These are phyloP conservation scores for Cyberlindnera mississippiensis DNA, from an alignment of 805 yeast species.

Conservation along the genomic window DNA sequence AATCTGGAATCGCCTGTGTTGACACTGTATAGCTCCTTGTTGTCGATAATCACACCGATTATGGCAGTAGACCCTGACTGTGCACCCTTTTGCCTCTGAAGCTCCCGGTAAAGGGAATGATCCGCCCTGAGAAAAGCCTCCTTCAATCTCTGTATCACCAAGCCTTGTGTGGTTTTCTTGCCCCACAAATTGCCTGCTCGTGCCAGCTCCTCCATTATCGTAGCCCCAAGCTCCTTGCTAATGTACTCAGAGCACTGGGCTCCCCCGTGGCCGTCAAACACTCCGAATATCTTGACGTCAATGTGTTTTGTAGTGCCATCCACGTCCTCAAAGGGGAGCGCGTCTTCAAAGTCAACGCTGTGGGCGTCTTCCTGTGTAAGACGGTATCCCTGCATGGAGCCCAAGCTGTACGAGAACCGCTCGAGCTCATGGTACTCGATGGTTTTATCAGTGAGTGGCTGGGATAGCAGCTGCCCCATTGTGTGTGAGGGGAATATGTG, in stretches of 20 bases:
- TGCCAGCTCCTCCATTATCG: slow-evolving; percentile 9
- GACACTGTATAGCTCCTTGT: slow-evolving; percentile 48
- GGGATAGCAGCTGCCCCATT: slow-evolving; percentile 76
- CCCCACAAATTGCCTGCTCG: slow-evolving; percentile 3
- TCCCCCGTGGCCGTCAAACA: slow-evolving; percentile 86
- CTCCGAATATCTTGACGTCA: slow-evolving; percentile 50
- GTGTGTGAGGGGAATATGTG: not conserved
- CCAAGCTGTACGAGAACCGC: slow-evolving; percentile 52
- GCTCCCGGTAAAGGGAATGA: slow-evolving; percentile 36
- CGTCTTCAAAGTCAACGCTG: slow-evolving; percentile 42
- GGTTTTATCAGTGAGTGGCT: slow-evolving; percentile 46
- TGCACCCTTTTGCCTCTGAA: slow-evolving; percentile 7
- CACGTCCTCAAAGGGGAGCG: slow-evolving; percentile 30
- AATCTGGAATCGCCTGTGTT: slow-evolving; percentile 79
- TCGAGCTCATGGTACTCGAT: slow-evolving; percentile 39
- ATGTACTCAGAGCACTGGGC: slow-evolving; percentile 53
- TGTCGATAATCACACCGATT: slow-evolving; percentile 41
- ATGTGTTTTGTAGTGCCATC: slow-evolving; percentile 21
- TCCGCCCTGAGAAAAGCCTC: slow-evolving; percentile 45
- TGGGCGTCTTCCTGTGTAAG: slow-evolving; percentile 76
- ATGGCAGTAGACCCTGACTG: slow-evolving; percentile 52
- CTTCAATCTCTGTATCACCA: slow-evolving; percentile 35
- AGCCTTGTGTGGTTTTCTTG: slow-evolving; percentile 31
- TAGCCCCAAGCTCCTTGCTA: slow-evolving; percentile 32
- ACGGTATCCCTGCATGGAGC: slow-evolving; percentile 78